Base-by-base conservation (phyloP, 208 protist species). In the Kentomonas sorsogonicus region DNA sequence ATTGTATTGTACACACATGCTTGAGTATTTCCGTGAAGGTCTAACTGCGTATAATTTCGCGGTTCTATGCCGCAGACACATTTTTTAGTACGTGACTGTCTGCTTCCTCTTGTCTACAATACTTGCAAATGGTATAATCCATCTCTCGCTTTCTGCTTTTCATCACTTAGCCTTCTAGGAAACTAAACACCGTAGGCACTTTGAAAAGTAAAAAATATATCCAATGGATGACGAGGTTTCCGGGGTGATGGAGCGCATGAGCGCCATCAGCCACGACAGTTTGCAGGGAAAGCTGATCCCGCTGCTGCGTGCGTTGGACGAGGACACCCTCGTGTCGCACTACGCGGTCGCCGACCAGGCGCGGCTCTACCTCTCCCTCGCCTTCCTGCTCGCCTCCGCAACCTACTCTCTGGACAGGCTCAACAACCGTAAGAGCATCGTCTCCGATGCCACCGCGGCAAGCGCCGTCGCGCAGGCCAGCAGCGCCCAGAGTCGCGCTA, bases 331-430 rank as follows among this genome's bases (percentile, higher is more conserved):
- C 6, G 71, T 88, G 3, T 58, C 83, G 22, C 48, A 85, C 43
- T 94, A 94, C 70, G 61, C 59, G 1, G 60, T 79, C 7, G 83
- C 87, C 20, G 80, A 87, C 47, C 87, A 94, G 73, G 87, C 83
- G 10, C 80, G 82, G 16, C 59, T 94, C 18, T 89, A 80, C 51
- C 69, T 94, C 34, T 67, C 83, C 9, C 69, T 82, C 18, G 87
- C 87, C 39, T 94, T 89, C 43, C 63, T 75, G 0, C 44, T 91
- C 1, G 58, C 84, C 0, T 60, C 90, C 2, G 69, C 83, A 0
- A 69, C 83, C 4, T 89, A 90, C 72, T 66, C 81, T 0, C 67
- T 89, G 7, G 79, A 91, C 53, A 78, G 81, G 63, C 53, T 90
- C 22, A 66, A 71, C 2, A 66, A 87, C 44, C 51, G 58, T 1